Percentiles rank a stretch among this genome's conserved stretches.
Conservation (phyloP, 78 protist genomes). For the Emiliania huxleyi region DNA sequence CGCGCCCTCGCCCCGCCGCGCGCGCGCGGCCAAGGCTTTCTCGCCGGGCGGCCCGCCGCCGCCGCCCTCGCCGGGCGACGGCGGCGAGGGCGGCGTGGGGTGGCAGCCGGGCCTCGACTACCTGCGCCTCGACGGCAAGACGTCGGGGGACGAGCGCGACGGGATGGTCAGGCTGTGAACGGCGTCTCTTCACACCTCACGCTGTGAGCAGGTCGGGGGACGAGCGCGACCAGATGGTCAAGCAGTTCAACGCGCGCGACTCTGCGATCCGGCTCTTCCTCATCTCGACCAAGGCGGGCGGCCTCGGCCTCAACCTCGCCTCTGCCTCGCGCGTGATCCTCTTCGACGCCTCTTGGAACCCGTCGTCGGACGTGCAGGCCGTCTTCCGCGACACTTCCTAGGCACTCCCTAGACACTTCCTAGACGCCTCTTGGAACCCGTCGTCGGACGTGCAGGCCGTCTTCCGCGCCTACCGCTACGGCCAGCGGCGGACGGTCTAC, state of each 20-base stretch:
- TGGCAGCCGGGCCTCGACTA: background rate
- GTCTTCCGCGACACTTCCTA: too few relatives aligned
- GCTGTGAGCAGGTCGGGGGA: too few relatives aligned
- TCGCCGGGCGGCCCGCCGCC: background rate
- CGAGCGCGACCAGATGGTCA: background rate
- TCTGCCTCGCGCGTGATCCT: conserved; percentile 93
- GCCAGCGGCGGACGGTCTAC: conserved; percentile 90
- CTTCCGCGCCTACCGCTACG: conserved; percentile 86
- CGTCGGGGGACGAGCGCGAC: background rate
- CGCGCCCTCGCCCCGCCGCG: background rate
- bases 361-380: conserved; percentile 95
- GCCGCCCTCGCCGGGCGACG: background rate
- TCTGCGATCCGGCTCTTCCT: conserved; percentile 66
- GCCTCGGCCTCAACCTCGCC: conserved; percentile 95
- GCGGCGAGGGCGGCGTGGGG: background rate
- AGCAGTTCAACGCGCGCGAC: background rate
- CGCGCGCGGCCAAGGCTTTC: background rate
- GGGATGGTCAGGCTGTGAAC: too few relatives aligned
- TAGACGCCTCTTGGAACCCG: background rate
- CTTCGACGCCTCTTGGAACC: conserved; percentile 86
- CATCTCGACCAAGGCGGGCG: conserved; percentile 97
- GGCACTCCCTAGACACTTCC: too few relatives aligned
- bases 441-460: background rate
- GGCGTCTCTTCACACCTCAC: too few relatives aligned
- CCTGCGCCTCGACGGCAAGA: conserved; percentile 20